Base-by-base conservation (phyloP, 2,329 filamentous ascomycete species). In the Capronia epimyces region DNA sequence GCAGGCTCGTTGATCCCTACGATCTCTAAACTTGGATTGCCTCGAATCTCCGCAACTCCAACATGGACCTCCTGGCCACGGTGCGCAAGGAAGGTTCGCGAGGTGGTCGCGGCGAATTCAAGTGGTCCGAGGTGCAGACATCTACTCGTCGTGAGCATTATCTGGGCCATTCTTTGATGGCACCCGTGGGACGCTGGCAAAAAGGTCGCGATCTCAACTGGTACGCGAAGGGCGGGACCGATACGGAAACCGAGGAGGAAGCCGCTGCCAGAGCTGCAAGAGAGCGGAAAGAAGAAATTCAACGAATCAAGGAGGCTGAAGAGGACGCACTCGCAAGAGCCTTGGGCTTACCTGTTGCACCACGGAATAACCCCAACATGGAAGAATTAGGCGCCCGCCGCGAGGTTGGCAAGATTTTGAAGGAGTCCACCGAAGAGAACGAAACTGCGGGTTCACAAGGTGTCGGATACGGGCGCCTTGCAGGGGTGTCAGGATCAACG, bases 1-100 rank as follows among this genome's bases (percentile, higher is more conserved):
- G 18, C 15, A 12, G 20, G 20, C 39, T 42, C 15, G 37, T 37
- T 18, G 18, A 46, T 46, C 43, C n/a, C 32, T 46, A 12, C 43
- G 22, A 43, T 32, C 16, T 32, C 5, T 20, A 18, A 31, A 13
- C 45, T 31, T 18, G 24, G 15, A 24, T 25, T 16, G 24, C 9
- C 34, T 20, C 15, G 34, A 20, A 12, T 15, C 6, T 37, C 34
- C 8, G 5, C 36, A 25, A 2, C 20, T 9, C 27, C 21, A 70
- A 21, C 50, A 96, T 98, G 93, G 93, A 98, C 78, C 80, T 98
- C 49, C 82, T 97, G 48, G 87, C 90, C 53, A 89, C 87, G 36
- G 86, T 98, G 56, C 88, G 90, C 65, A 97, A 98, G 72, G 91
- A 95, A 68, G 82, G 82, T 21, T 47, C 15, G 55, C 79, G 93